Conservation (phyloP, 1,284 basidiomycete genomes). For the Schizopora paradoxa region DNA sequence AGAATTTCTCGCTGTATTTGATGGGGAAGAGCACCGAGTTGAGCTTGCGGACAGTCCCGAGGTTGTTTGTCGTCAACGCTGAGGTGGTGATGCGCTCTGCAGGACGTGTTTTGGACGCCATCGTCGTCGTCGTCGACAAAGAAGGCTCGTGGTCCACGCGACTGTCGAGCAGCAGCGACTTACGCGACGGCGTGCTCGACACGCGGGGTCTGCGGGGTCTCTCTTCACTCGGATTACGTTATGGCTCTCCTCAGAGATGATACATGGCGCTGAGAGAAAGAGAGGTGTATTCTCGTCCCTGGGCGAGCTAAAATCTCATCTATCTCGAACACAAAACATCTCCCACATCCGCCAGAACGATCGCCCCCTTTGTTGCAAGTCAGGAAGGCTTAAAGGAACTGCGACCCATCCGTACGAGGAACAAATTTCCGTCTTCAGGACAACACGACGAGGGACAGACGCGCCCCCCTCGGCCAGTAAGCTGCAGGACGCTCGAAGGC, state of each 20-base stretch:
- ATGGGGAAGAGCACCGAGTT: conserved; percentile 78
- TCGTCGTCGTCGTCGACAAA: background rate
- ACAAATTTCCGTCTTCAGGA: too few species aligned
- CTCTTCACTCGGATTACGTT: too few species aligned
- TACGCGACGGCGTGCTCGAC: too few species aligned
- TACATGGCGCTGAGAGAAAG: conserved; percentile 6
- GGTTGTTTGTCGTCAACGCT: conserved; percentile 70
- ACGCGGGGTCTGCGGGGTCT: too few species aligned
- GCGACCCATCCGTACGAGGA: too few species aligned
- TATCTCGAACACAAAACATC: background rate
- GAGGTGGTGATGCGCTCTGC: conserved; percentile 57
- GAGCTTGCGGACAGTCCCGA: conserved; percentile 75
- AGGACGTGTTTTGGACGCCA: background rate
- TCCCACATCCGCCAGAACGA: background rate
- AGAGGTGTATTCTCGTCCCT: background rate
- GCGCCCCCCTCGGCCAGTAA: too few species aligned
- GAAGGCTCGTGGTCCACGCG: too few species aligned
- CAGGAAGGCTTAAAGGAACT: too few species aligned
- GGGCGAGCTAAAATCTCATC: background rate
- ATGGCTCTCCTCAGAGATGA: background rate
- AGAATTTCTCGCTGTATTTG: conserved; percentile 79
- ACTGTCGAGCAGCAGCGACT: too few species aligned
- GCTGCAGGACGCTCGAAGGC: too few species aligned
- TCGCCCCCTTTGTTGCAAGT: too few species aligned
- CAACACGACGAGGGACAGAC: too few species aligned